Evolutionary conservation across 371 early-diverging fungal species (phyloP).

Genomic region (Batrachochytrium dendrobatidis): DNA sequence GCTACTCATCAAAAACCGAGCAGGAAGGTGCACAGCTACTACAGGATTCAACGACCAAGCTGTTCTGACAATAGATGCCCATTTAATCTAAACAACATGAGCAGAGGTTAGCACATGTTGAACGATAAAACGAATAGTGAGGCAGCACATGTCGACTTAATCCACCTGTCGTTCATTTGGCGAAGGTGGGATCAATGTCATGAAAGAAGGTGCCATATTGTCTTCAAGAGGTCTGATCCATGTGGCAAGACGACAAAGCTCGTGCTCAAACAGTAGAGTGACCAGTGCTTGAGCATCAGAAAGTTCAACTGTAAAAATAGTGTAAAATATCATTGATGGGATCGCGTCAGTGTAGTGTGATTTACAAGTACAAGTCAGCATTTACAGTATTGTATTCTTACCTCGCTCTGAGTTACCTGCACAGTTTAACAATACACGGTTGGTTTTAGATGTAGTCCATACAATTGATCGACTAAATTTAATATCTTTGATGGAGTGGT

Average conservation of each 20-base stretch:
- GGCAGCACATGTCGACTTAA: slow-evolving; percentile 1
- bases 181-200: slow-evolving; percentile 28
- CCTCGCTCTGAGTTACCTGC: neutral
- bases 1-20: slow-evolving; percentile 60
- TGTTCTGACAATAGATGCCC: slow-evolving; percentile 65
- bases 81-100: slow-evolving; percentile 47
- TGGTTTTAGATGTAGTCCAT: neutral
- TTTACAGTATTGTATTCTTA: slow-evolving; percentile 24
- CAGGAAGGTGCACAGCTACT: slow-evolving; percentile 68
- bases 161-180: slow-evolving; percentile 38
- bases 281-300: slow-evolving; percentile 55
- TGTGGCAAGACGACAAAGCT: slow-evolving; percentile 57
- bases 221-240: neutral
- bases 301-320: slow-evolving; percentile 27
- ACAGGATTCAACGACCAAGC: slow-evolving; percentile 77
- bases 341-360: too few relatives aligned
- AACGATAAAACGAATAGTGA: slow-evolving; percentile 4
- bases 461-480: slow-evolving; percentile 1
- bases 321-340: too few relatives aligned
- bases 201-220: neutral
- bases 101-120: neutral
- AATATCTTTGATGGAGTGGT: slow-evolving; percentile 45
- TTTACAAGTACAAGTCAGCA: too few relatives aligned
- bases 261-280: slow-evolving; percentile 78
- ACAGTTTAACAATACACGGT: neutral